A percentile compares a stretch with the other conserved stretches of the same genome.
phyloP scores from a whole-genome alignment of 2,329 filamentous ascomycete genomes.

The Exserohilum turcica region DNA sequence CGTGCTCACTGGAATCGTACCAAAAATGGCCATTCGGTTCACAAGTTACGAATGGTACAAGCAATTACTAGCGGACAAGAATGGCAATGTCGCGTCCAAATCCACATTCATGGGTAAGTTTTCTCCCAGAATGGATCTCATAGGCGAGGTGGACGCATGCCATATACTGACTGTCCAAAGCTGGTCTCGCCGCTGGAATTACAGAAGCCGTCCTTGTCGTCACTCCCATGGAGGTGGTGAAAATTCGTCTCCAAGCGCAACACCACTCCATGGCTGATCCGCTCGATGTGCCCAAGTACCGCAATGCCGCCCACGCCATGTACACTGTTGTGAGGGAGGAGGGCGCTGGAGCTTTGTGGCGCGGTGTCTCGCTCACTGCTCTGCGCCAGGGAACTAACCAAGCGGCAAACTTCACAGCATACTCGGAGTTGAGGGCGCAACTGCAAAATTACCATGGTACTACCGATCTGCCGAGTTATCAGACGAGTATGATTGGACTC shows the following conservation, averaged over 20 bases:
- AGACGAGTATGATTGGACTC: slow-evolving; percentile 89
- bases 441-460: slow-evolving; percentile 76
- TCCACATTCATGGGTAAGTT: slow-evolving; percentile 73
- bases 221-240: slow-evolving; percentile 98
- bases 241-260: slow-evolving; percentile 97
- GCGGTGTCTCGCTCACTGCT: slow-evolving; percentile 90
- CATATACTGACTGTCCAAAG: slow-evolving; percentile 49
- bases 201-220: slow-evolving; percentile 97
- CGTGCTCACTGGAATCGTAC: slow-evolving; percentile 92
- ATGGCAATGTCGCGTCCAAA: slow-evolving; percentile 70
- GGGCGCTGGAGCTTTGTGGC: slow-evolving; percentile 83
- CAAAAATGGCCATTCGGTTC: slow-evolving; percentile 99
- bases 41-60: slow-evolving; percentile 98
- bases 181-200: slow-evolving; percentile 88
- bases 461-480: slow-evolving; percentile 78
- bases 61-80: slow-evolving; percentile 72
- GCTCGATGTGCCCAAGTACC: slow-evolving; percentile 94
- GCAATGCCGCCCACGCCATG: slow-evolving; percentile 80
- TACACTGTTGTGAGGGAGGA: slow-evolving; percentile 95
- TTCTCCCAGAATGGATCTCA: background rate
- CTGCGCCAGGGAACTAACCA: slow-evolving; percentile 96
- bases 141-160: background rate
- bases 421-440: slow-evolving; percentile 85
- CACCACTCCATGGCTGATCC: slow-evolving; percentile 98
- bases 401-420: slow-evolving; percentile 94